phyloP scores from a whole-genome alignment of 768 basidiomycete species.

The Candolleomyces eurysporus region DNA sequence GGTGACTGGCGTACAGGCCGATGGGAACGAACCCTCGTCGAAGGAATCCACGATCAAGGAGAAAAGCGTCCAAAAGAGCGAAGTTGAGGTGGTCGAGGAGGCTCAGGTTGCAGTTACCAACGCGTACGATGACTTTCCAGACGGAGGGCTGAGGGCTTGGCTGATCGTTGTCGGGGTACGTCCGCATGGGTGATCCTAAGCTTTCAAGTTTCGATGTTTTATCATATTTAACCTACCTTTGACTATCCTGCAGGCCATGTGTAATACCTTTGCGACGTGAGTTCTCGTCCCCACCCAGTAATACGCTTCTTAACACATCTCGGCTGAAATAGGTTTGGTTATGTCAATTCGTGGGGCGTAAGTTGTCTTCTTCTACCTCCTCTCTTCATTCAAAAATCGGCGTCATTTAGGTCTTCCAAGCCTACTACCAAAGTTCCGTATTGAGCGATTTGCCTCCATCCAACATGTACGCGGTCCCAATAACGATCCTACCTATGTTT shows the following conservation, averaged over 20 bases:
- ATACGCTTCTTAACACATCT: conserved; percentile 8
- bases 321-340: conserved; percentile 49
- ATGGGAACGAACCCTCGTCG: not conserved
- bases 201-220: not conserved
- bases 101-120: not conserved
- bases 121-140: conserved; percentile 33
- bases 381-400: not conserved
- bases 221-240: not conserved
- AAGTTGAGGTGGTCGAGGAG: not conserved
- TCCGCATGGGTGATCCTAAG: not conserved
- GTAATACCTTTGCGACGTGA: conserved; percentile 45
- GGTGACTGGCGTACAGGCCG: not conserved
- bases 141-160: conserved; percentile 46
- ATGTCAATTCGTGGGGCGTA: conserved; percentile 75
- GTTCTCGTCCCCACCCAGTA: conserved; percentile 9
- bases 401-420: conserved; percentile 60
- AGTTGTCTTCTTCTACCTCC: conserved; percentile 20
- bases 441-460: conserved; percentile 53
- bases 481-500: not conserved
- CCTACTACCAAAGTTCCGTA: conserved; percentile 58
- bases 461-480: conserved; percentile 47
- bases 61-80: not conserved
- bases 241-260: conserved; percentile 36
- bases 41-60: not conserved
- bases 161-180: conserved; percentile 42